Conservation (phyloP, 2,329 filamentous ascomycete genomes). For the Apiospora rasikravindrae region DNA sequence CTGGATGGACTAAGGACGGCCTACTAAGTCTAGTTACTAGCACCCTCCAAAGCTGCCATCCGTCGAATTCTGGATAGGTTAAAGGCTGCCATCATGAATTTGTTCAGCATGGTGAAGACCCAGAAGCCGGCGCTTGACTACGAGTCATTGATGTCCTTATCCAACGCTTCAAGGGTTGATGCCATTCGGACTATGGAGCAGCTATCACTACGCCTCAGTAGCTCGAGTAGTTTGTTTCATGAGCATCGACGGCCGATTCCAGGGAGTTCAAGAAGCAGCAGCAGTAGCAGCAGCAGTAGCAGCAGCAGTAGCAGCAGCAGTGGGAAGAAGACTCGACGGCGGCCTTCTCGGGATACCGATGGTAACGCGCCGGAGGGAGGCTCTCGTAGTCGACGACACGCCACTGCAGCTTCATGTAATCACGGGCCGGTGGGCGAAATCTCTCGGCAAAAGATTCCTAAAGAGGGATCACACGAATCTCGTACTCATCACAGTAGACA, state of each 20-base stretch:
- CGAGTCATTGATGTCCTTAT: conserved; percentile 52
- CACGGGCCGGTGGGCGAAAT: neutral
- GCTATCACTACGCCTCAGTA: conserved; percentile 45
- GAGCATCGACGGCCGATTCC: conserved; percentile 1
- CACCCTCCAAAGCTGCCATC: conserved; percentile 45
- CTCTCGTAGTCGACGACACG: neutral
- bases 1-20: neutral
- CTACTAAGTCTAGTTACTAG: conserved; percentile 33
- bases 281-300: conserved; percentile 21
- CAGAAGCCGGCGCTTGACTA: conserved; percentile 48
- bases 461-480: neutral
- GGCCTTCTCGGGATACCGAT: neutral
- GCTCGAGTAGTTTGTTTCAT: conserved; percentile 12
- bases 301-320: conserved; percentile 22
- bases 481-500: neutral
- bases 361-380: neutral
- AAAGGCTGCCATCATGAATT: conserved; percentile 45
- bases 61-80: conserved; percentile 50
- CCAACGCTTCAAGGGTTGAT: conserved; percentile 52
- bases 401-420: neutral
- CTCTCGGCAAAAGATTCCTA: neutral
- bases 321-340: neutral
- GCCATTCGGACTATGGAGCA: conserved; percentile 55
- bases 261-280: conserved; percentile 8
- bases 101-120: conserved; percentile 44